Evolutionary conservation across 2,329 filamentous ascomycete species (phyloP).

Genomic region (Talaromyces verruculosus): DNA sequence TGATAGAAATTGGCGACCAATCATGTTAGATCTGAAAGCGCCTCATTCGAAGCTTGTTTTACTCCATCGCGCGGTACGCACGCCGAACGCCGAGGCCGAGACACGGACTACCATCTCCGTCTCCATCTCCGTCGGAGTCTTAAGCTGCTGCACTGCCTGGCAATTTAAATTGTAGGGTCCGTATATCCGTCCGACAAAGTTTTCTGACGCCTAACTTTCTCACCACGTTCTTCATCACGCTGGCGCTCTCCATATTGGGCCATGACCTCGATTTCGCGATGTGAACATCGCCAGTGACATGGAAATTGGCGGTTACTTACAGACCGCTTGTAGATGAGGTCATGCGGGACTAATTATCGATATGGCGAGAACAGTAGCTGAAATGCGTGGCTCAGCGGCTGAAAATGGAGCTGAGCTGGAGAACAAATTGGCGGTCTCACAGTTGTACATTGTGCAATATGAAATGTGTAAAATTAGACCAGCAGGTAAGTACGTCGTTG

Average conservation of each 20-base stretch:
- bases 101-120: neutral
- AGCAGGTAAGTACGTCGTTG: neutral
- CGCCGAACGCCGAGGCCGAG: neutral
- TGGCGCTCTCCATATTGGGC: neutral
- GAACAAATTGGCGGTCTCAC: neutral
- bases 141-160: neutral
- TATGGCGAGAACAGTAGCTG: neutral
- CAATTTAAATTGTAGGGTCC: no score
- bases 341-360: neutral
- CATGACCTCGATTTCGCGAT: neutral
- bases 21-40: neutral
- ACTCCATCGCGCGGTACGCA: neutral
- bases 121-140: neutral
- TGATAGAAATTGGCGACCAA: neutral
- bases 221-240: neutral
- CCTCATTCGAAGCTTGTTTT: conserved; percentile 11
- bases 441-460: neutral
- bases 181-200: neutral
- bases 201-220: neutral
- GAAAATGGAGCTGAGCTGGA: neutral
- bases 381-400: neutral
- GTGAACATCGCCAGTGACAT: neutral
- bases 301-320: neutral
- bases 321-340: conserved; percentile 1
- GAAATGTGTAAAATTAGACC: neutral